Evolutionary conservation across 345 rosid species (phyloP), one percentile per base, ranked within the genome.

Genomic region (Eutrema heterophyllum): DNA sequence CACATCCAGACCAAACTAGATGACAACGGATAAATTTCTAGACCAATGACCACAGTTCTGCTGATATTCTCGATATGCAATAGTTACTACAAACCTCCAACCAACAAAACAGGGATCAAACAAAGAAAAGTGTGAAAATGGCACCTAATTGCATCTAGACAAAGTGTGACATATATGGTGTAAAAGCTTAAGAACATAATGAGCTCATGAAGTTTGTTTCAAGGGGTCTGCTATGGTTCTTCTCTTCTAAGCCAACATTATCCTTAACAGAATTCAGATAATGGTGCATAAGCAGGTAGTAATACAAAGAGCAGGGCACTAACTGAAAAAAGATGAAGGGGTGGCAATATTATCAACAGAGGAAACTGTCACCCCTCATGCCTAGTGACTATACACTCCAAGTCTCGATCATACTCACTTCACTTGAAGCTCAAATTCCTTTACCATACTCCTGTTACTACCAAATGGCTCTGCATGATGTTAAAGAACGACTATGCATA

Each of bases 1-100:
- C 87, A 86, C 87, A 84, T 89, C 86, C 81, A 79, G 62, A 84
- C 88, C 85, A 56, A 80, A 85, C 85, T 86, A 84, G 86, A 86
- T 84, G 86, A 88, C 92, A 88, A 84, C 83, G 73, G 85, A 85
- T 67, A 51, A 60, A 73, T 66, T 38, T 69, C 55, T 60, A 29
- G 53, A 51, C 38, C 9, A 57, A 43, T 55, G 51, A 35, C 58
- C 56, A 46, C 24, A 73, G 16, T 38, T 45, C 48, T 73, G 30
- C 12, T 53, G 63, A 44, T 33, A 54, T 9, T 33, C 48, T 35
- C 1, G 9, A 33, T 59, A 59, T 12, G 67, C 24, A 35, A 58
- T 26, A 48, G 44, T 35, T 48, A 48, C 30, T 38, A 26, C 24
- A 65, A n/a, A 35, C 15, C 6, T 45, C 44, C 77, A 44, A 58